Evolutionary conservation across 2,329 filamentous ascomycete species (phyloP).

Genomic region (Pseudocercospora macadamiae): DNA sequence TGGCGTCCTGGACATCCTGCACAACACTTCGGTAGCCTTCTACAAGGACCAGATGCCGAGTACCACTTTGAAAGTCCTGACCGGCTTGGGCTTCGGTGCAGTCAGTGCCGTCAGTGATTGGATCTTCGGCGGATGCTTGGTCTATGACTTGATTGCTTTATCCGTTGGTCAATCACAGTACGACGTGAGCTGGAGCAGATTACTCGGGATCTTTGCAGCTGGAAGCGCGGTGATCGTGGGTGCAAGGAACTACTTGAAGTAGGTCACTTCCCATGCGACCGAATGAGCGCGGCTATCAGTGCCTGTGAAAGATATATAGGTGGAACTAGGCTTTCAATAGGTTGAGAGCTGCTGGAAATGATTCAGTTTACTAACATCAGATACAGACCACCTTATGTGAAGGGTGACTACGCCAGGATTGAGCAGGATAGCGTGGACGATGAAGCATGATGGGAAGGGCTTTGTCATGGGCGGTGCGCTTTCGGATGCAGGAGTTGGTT

Average conservation of each 20-base stretch:
- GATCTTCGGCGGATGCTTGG: conserved; percentile 63
- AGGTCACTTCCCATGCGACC: conserved; percentile 38
- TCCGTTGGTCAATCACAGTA: conserved; percentile 58
- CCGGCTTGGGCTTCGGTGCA: conserved; percentile 58
- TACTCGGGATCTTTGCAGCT: conserved; percentile 57
- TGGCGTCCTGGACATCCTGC: conserved; percentile 61
- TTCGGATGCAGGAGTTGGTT: too few species aligned
- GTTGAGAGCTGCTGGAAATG: not conserved
- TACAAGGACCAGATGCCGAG: conserved; percentile 54
- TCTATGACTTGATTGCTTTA: conserved; percentile 61
- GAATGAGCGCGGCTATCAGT: too few species aligned
- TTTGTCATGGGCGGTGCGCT: too few species aligned
- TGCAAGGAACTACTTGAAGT: conserved; percentile 57
- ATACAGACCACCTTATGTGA: conserved; percentile 38
- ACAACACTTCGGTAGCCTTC: conserved; percentile 62
- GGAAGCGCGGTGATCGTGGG: conserved; percentile 58
- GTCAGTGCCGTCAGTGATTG: conserved; percentile 58
- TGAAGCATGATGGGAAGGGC: not conserved
- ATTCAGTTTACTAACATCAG: not conserved
- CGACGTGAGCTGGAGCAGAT: conserved; percentile 52
- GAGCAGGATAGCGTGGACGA: conserved; percentile 20
- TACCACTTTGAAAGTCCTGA: conserved; percentile 54
- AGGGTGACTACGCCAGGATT: conserved; percentile 27
- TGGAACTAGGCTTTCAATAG: too few species aligned
- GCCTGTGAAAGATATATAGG: too few species aligned